Base-by-base conservation (phyloP, 495 filamentous ascomycete species). In the Penicillium manginii region DNA sequence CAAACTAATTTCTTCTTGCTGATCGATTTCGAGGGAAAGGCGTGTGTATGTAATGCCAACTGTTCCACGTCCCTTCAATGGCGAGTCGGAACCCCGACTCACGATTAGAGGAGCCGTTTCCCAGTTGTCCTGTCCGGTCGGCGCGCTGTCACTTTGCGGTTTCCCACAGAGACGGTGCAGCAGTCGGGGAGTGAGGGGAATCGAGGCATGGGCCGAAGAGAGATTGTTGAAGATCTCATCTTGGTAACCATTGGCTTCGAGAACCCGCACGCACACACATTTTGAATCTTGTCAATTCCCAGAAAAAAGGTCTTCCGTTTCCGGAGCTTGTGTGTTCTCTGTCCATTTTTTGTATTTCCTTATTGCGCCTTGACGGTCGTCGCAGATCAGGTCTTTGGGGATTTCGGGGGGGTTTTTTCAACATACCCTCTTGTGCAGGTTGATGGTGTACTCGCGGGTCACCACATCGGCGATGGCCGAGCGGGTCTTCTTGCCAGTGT, bases 391-490 rank as follows among this genome's bases (percentile, higher is more conserved):
- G 57, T 65, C 40, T 50, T 22, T 32, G 42, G 50, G 37, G 43
- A n/a, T 43, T 50, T 37, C 22, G 49, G 50, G 37, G 42, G 37
- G 17, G 17, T 17, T 22, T 40, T 17, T 54, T 78, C 72, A 78
- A 91, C 91, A 78, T 96, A 98, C 94, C 79, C 93, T 88, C 88
- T 96, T 98, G 89, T 99, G 94, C 63, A 99, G 81, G 86, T 99
- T 93, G 85, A 99, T 99, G 77, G 94, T 99, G 87, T 98, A 99
- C 84, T 99, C 96, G 85, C 94, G 92, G 58, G 94, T 87, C 73
- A 99, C 94, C 70, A 98, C 96, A 80, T 98, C 93, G 73, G 90
- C 88, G 77, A 98, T 96, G 80, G 94, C 94, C 74, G 92, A 97
- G 73, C 93, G 90, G 68, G 80, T 70, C 71, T 81, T 81, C 88